Evolutionary conservation across 257 asterid genomes (phyloP), one percentile per base, ranked within the genome.

Genomic region (Lavandula angustifolia): DNA sequence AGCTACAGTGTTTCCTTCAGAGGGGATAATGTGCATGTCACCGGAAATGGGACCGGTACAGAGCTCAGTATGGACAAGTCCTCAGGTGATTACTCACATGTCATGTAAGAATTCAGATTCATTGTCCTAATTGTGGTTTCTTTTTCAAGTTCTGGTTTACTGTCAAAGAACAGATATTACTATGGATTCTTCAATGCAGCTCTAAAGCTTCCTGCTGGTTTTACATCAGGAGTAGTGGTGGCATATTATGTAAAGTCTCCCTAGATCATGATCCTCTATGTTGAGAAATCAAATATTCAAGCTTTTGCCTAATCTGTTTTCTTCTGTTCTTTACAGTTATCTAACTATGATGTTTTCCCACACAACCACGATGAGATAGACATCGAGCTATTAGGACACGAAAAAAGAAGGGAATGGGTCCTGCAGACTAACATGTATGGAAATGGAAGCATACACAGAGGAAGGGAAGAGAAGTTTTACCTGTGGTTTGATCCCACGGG

Each of bases 401-500:
- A 87, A 75, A 87, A 82, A 72, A 80, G 88, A 72, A 73, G 88
- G 44, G 87, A 87, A 5, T 90, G 95, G 95, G 82, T 84, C 13
- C 76, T 90, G 22, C 97, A 90, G 69, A 90, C 96, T 3, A 90
- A 87, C 78, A 72, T 90, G 32, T 90, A 90, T 8, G 95, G 97
- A 1, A 90, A 87, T 73, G 97, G 97, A 68, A 90, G 97, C 65
- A 87, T 84, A 5, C 75, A 67, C 17, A 87, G 92, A 0, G 96
- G 97, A 66, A 77, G 96, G 48, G 97, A 90, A 69, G 97, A 87
- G 82, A 90, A 90, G 64, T 74, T 87, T 46, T 84, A 87, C 88
- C 91, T 87, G 33, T 87, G 97, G 97, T 90, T 90, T 34, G 96
- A 90, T 66, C 97, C 96, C 9, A 90, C 96, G 5, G 53, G 71